Base-by-base conservation (phyloP, 2,329 filamentous ascomycete species). In the Fusarium secorum region DNA sequence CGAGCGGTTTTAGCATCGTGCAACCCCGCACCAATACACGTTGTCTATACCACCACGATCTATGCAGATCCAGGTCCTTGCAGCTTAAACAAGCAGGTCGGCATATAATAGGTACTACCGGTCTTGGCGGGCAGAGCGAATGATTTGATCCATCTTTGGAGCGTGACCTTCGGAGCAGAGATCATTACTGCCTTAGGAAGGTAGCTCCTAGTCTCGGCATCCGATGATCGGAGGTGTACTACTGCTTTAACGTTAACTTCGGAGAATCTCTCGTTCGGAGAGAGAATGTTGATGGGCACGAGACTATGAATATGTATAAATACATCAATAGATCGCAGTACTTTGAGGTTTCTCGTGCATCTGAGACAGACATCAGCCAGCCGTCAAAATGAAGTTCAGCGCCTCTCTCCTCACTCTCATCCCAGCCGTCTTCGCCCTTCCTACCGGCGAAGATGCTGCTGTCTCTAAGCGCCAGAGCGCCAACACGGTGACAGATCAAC, bases 401-500 rank as follows among this genome's bases (percentile, higher is more conserved):
- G 14, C 64, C 22, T 15, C 70, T 36, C 20, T 80, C 33, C 30
- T 78, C 45, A 56, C 66, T 3, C 59, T 80, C 4, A 57, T 71
- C 15, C 68, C 77, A 5, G 72, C 51, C 11, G 78, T 60, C 14
- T 51, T 76, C 24, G 78, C 78, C 32, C 46, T 75, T 1, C 76
- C 78, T 4, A 36, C 65, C 0, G 36, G 54, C 22, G 35, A 60
- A 14, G 71, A 65, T 33, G 67, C 30, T 9, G 39, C 54, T 18
- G 46, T 72, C 32, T 48, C 55, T 7, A 68, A 62, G 33, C 77
- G 74, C 26, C 75, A 78, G 55, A 75, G 64, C 32, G 52, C 62
- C 36, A 71, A 63, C 22, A 53, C 77, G 11, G 74, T 81, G 20
- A 86, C 84, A 3, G 86, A 88, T 65, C 64, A 80, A 35, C 80